Conservation (phyloP, 2,329 filamentous ascomycete species). For the Aspergillus sp. region DNA sequence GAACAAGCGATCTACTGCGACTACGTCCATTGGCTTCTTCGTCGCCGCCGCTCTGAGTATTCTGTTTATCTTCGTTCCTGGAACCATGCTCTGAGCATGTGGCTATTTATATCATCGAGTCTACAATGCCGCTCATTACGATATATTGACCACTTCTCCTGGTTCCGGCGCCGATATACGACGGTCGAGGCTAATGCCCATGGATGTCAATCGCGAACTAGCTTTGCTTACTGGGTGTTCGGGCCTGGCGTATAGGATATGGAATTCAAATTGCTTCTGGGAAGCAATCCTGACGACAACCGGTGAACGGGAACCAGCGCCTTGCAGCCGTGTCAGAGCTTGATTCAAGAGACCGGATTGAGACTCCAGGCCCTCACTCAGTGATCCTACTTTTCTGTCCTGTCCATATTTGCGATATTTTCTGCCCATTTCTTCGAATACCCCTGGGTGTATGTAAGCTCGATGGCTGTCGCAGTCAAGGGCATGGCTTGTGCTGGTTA, state of each 20-base stretch:
- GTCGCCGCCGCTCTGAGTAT: slow-evolving; percentile 75
- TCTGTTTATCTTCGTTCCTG: slow-evolving; percentile 90
- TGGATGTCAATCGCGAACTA: background rate
- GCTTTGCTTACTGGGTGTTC: slow-evolving; percentile 1
- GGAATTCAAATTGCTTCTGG: slow-evolving; percentile 10
- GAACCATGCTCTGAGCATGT: slow-evolving; percentile 42
- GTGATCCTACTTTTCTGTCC: slow-evolving; percentile 10
- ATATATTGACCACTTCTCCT: no score
- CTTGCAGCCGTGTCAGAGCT: background rate
- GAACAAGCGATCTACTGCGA: slow-evolving; percentile 71
- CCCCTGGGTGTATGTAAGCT: slow-evolving; percentile 25
- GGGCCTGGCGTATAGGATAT: slow-evolving; percentile 6
- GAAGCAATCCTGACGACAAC: no score
- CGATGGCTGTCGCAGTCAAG: no score
- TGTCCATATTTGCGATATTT: slow-evolving; percentile 17
- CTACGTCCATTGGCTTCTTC: slow-evolving; percentile 63
- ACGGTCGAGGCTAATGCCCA: background rate
- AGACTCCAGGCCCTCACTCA: background rate
- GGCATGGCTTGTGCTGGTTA: no score
- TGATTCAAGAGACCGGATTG: background rate
- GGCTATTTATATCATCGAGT: slow-evolving; percentile 1
- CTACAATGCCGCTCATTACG: background rate
- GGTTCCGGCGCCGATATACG: background rate
- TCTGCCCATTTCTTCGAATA: slow-evolving; percentile 24
- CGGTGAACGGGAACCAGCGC: no score